Conservation (phyloP, 164 flowering plant species). For the Dillenia turbinata region DNA sequence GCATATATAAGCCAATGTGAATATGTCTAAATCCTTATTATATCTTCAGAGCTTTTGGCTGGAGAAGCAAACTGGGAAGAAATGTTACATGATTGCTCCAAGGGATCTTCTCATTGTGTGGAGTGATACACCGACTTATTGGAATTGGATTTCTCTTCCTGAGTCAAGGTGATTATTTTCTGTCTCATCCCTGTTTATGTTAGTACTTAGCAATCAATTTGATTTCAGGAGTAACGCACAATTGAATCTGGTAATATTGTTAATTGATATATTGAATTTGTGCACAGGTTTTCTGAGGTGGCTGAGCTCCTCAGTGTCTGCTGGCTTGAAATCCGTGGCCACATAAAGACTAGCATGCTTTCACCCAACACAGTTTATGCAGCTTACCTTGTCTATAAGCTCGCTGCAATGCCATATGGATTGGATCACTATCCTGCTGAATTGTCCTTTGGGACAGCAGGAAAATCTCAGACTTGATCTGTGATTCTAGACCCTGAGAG, state of each 20-base stretch:
- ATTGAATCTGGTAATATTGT: neutral
- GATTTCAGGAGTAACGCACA: too few species aligned
- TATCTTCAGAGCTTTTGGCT: conserved; percentile 39
- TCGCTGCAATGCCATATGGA: conserved; percentile 3
- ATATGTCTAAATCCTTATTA: too few species aligned
- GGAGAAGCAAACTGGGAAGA: conserved; percentile 51
- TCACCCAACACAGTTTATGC: conserved; percentile 25
- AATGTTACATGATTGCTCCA: conserved; percentile 52
- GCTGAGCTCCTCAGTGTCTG: conserved; percentile 29
- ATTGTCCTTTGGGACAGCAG: conserved; percentile 13
- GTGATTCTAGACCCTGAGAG: conserved; percentile 7
- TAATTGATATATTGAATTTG: neutral
- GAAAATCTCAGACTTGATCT: conserved; percentile 3
- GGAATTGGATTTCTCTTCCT: conserved; percentile 34
- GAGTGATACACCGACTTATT: conserved; percentile 42
- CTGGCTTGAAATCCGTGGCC: conserved; percentile 39
- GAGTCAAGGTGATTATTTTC: conserved; percentile 27
- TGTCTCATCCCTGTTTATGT: neutral
- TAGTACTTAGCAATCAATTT: neutral
- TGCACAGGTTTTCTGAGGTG: conserved; percentile 34
- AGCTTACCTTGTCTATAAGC: conserved; percentile 32
- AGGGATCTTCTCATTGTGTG: conserved; percentile 41
- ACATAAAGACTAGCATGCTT: conserved; percentile 19
- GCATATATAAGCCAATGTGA: too few species aligned
- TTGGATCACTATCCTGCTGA: conserved; percentile 15